These are phyloP conservation scores for Croton laevigatus DNA, from an alignment of 441 rosid genomes.

Conservation along the genomic window DNA sequence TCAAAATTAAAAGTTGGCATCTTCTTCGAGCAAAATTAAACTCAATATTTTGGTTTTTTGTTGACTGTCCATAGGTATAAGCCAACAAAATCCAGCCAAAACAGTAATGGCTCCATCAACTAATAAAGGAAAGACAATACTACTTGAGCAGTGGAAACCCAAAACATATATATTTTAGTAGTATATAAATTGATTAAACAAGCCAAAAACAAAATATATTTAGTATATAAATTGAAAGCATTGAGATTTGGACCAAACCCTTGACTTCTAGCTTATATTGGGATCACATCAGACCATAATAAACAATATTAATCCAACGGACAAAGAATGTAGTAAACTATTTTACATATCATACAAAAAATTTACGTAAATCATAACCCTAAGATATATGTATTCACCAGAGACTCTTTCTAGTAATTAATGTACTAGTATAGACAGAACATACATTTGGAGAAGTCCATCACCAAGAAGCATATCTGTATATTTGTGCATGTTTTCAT, in stretches of 20 bases:
- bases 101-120: constrained; percentile 15
- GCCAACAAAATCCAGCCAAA: constrained; percentile 25
- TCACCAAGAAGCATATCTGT: constrained; percentile 19
- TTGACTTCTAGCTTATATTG: constrained; percentile 35
- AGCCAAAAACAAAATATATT: no score
- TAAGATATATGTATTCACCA: background rate
- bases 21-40: background rate
- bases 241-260: constrained; percentile 37
- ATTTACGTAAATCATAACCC: constrained; percentile 17
- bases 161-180: no score
- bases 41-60: constrained; percentile 2
- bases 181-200: constrained; percentile 18
- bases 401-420: background rate
- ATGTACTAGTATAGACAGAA: constrained; percentile 17
- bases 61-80: constrained; percentile 3
- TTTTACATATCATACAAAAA: background rate
- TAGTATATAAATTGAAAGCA: background rate
- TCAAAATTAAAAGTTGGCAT: background rate
- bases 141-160: background rate
- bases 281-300: constrained; percentile 24
- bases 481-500: constrained; percentile 23
- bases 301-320: constrained; percentile 20
- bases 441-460: constrained; percentile 21
- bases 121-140: background rate
- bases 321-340: background rate